Evolutionary conservation across 2,329 filamentous ascomycete genomes (phyloP), one percentile per base, ranked within the genome.

Genomic region (Thielaviopsis populi): DNA sequence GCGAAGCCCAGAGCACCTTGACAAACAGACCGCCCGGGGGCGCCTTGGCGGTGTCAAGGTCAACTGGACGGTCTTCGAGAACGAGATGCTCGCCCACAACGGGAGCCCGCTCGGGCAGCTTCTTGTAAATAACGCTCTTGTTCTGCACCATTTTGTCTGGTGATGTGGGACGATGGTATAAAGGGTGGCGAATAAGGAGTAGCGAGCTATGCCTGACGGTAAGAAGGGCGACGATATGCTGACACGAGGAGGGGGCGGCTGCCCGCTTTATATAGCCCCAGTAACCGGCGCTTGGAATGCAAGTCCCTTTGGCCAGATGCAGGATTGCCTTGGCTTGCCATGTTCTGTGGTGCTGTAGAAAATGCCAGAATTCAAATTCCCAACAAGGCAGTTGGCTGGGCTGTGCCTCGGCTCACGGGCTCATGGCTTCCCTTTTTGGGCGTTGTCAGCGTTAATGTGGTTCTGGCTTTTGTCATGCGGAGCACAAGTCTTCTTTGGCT

Each of bases 101-200:
- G 22, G 89, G 89, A 71, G 80, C 78, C 65, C 82, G 87, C 60
- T 76, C 72, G 58, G 89, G 89, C 66, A 85, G 69, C 69, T 83
- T 76, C 71, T 86, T 89, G 80, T 86, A 92, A 73, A 91, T 78
- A 70, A 94, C 75, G 46, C 79, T 82, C 77, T 89, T 91, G 83
- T 91, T 94, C 59, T 73, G 69, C 15, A 72, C 70, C 75, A 76
- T 76, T 37, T 37, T 67, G 53, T 41, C 1, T 53, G 43, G 27
- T 60, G 17, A 37, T 56, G 8, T 2, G 15, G 33, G 27, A 17
- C 7, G 50, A 33, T n/a, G 27, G 24, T 30, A 50, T 50, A 24
- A 50, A 19, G 5, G 33, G 30, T 13, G 27, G 27, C 17, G 24
- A 30, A 1, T 56, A 37, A 37, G 8, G 33, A 37, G 10, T 7